A percentile compares a stretch with the other conserved stretches of the same genome.
Evolutionary conservation across 148 eudicot species (phyloP).

Genomic region (Selenicereus undatus): DNA sequence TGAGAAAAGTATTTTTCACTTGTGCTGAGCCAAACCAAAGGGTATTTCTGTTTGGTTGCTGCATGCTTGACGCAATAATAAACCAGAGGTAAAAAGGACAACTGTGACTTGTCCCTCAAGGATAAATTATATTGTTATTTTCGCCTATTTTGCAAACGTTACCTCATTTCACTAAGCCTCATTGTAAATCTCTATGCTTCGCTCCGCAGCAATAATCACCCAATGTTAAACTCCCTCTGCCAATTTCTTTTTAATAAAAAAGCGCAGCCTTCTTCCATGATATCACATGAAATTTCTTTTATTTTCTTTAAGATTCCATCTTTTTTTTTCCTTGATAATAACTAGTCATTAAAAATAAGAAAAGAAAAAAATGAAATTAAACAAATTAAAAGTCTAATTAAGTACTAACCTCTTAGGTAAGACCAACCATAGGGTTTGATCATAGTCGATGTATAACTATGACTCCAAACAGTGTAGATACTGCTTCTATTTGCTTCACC

Average conservation of each 20-base stretch:
- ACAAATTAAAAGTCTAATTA: not conserved
- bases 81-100: not conserved
- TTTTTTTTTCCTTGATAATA: not conserved
- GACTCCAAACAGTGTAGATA: not conserved
- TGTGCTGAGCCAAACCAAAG: no score
- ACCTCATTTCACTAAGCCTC: not conserved
- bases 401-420: constrained; percentile 4
- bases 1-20: not conserved
- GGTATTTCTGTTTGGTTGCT: not conserved
- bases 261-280: no score
- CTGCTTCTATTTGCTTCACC: not conserved
- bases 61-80: not conserved
- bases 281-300: no score
- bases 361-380: not conserved
- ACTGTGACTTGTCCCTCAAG: not conserved
- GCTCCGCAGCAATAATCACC: not conserved
- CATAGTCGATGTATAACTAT: not conserved
- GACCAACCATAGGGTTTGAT: constrained; percentile 2
- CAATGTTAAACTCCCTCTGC: not conserved
- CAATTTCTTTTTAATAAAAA: not conserved
- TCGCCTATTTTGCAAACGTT: not conserved
- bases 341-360: not conserved
- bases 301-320: no score
- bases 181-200: not conserved
- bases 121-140: not conserved